phyloP scores from a whole-genome alignment of 352 stramenopile genomes.

The Phytophthora fragariae region DNA sequence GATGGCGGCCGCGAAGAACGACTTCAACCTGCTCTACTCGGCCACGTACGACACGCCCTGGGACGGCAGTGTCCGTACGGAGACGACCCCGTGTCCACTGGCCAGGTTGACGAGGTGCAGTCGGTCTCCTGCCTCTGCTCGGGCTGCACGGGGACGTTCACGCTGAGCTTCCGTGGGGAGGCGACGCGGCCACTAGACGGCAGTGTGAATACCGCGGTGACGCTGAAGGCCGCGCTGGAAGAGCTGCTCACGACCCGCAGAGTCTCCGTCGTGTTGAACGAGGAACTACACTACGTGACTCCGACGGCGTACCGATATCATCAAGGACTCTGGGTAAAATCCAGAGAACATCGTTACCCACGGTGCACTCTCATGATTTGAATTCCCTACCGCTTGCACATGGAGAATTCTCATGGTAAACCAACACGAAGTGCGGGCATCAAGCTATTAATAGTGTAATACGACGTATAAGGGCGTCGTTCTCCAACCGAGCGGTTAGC shows the following conservation, averaged over 20 bases:
- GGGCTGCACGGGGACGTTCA: constrained; percentile 71
- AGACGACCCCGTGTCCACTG: constrained; percentile 84
- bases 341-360: too few species aligned
- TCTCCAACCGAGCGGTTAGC: too few species aligned
- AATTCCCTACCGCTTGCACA: too few species aligned
- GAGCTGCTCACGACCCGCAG: constrained; percentile 58
- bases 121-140: constrained; percentile 70
- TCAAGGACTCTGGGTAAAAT: too few species aligned
- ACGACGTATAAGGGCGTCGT: too few species aligned
- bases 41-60: constrained; percentile 70
- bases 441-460: too few species aligned
- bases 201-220: constrained; percentile 50
- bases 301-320: constrained; percentile 49
- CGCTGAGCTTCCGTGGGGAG: constrained; percentile 62
- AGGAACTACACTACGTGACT: constrained; percentile 55
- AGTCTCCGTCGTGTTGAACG: constrained; percentile 56
- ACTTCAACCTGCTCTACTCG: constrained; percentile 69
- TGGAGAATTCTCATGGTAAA: too few species aligned
- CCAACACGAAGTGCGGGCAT: too few species aligned
- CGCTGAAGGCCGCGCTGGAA: constrained; percentile 58
- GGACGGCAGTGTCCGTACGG: constrained; percentile 90
- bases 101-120: constrained; percentile 84
- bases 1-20: constrained; percentile 58
- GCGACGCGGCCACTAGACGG: constrained; percentile 56
- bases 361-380: too few species aligned